These are phyloP conservation scores for Rhododendron ovatum DNA, from an alignment of 148 eudicot genomes.

Conservation along the genomic window DNA sequence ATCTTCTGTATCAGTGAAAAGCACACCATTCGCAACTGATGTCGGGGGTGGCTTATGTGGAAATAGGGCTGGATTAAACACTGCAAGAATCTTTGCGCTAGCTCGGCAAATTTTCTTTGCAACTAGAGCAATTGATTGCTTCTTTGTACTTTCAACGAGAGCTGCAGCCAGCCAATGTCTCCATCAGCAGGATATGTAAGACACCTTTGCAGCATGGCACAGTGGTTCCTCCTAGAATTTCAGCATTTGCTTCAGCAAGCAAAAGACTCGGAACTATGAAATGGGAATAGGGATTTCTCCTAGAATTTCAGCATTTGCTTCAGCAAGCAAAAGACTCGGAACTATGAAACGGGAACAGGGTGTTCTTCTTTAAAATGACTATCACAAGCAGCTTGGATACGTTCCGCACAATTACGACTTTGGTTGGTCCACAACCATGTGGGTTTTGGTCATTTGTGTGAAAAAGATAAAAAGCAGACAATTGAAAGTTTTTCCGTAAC, in stretches of 20 bases:
- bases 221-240: constrained; percentile 26
- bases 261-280: constrained; percentile 24
- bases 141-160: constrained; percentile 76
- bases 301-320: constrained; percentile 32
- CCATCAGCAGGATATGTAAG: constrained; percentile 29
- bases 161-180: constrained; percentile 58
- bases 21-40: constrained; percentile 63
- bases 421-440: too few relatives aligned
- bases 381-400: constrained; percentile 40
- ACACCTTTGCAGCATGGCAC: constrained; percentile 13
- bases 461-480: too few relatives aligned
- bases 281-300: constrained; percentile 57
- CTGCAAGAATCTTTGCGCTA: constrained; percentile 63
- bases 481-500: too few relatives aligned
- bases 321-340: constrained; percentile 22
- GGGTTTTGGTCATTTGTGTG: too few relatives aligned
- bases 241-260: constrained; percentile 36
- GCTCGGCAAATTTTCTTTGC: constrained; percentile 58
- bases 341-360: constrained; percentile 55
- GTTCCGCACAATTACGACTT: not conserved
- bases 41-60: constrained; percentile 84
- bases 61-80: constrained; percentile 77
- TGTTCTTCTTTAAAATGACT: constrained; percentile 40
- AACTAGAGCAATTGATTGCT: constrained; percentile 79
- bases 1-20: constrained; percentile 93